phyloP scores from a whole-genome alignment of 2,329 filamentous ascomycete genomes.

The Grosmannia penicillata region DNA sequence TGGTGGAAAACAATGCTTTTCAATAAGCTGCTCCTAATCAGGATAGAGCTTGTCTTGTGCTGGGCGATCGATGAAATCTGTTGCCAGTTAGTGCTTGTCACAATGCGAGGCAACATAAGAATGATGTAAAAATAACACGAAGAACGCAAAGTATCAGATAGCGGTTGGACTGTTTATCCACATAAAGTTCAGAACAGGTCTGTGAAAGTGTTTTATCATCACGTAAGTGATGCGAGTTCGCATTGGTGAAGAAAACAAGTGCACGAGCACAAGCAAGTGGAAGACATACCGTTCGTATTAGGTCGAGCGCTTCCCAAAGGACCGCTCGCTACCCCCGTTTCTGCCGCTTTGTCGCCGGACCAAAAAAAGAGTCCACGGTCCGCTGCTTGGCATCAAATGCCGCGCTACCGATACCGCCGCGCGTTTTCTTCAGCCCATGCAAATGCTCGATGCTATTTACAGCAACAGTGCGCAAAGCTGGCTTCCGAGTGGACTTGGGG shows the following conservation, averaged over 20 bases:
- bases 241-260: too few relatives aligned
- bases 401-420: slow-evolving; percentile 69
- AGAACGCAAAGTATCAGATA: slow-evolving; percentile 44
- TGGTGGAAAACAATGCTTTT: too few relatives aligned
- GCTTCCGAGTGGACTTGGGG: slow-evolving; percentile 25
- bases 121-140: slow-evolving; percentile 4
- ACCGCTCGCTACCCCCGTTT: slow-evolving; percentile 15
- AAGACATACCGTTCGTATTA: too few relatives aligned
- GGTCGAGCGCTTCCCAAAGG: too few relatives aligned
- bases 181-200: slow-evolving; percentile 71
- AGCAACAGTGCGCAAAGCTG: too few relatives aligned
- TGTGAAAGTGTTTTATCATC: slow-evolving; percentile 64
- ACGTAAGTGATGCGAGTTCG: slow-evolving; percentile 30
- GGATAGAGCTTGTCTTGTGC: too few relatives aligned
- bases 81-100: slow-evolving; percentile 3
- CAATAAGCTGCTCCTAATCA: too few relatives aligned
- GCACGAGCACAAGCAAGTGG: too few relatives aligned
- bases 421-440: slow-evolving; percentile 57
- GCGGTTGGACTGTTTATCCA: slow-evolving; percentile 69
- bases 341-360: slow-evolving; percentile 30
- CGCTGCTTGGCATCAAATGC: slow-evolving; percentile 61
- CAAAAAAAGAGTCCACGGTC: slow-evolving; percentile 64
- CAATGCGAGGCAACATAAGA: background rate
- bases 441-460: slow-evolving; percentile 64
- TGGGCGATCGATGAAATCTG: too few relatives aligned